These are phyloP conservation scores for Fusarium keratoplasticum DNA, from an alignment of 2,329 filamentous ascomycete species.

Conservation along the genomic window DNA sequence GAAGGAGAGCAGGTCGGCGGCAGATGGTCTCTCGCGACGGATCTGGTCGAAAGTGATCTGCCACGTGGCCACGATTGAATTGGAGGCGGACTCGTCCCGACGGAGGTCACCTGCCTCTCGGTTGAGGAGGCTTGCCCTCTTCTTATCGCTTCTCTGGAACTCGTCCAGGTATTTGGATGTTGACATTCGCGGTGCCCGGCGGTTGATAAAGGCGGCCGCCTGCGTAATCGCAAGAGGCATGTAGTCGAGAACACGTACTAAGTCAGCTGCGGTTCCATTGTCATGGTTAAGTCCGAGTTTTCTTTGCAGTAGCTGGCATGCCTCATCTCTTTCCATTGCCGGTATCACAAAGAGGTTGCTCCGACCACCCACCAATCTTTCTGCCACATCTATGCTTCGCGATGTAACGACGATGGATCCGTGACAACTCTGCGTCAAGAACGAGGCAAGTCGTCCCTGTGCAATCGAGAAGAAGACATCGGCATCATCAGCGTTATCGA, in stretches of 20 bases:
- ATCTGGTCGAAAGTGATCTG: slow-evolving; percentile 19
- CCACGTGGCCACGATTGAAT: slow-evolving; percentile 10
- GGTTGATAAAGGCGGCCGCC: slow-evolving; percentile 44
- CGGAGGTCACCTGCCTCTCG: slow-evolving; percentile 39
- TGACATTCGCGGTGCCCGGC: slow-evolving; percentile 30
- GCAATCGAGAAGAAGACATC: no score
- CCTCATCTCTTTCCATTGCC: slow-evolving; percentile 23
- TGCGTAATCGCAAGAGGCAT: slow-evolving; percentile 48
- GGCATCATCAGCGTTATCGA: no score
- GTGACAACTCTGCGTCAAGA: no score
- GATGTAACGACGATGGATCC: no score
- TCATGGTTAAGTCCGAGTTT: slow-evolving; percentile 8
- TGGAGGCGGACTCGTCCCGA: slow-evolving; percentile 1
- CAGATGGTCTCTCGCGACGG: background rate
- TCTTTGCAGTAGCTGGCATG: slow-evolving; percentile 18
- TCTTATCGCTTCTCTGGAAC: slow-evolving; percentile 43
- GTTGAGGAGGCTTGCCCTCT: slow-evolving; percentile 41
- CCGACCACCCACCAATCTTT: no score
- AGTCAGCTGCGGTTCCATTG: slow-evolving; percentile 1
- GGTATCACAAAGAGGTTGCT: background rate
- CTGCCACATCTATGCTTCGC: no score
- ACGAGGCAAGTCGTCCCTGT: no score
- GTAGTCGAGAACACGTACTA: slow-evolving; percentile 38
- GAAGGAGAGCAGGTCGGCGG: slow-evolving; percentile 12
- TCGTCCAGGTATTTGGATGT: slow-evolving; percentile 46